These are phyloP conservation scores for Scalesia atractyloides DNA, from an alignment of 129 eudicot species.

Conservation along the genomic window DNA sequence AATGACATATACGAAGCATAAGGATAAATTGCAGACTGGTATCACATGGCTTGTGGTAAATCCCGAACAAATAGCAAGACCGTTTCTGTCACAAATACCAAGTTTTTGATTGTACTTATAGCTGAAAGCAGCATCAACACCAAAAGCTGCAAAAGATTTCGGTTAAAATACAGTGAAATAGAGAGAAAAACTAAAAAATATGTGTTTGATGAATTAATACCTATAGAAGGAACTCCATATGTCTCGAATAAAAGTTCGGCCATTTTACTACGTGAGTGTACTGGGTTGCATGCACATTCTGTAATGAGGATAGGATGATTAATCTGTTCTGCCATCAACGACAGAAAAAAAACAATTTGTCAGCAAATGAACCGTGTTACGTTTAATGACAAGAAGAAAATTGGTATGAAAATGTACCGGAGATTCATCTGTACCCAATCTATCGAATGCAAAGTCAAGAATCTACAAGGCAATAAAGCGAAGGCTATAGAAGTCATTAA, in stretches of 20 bases:
- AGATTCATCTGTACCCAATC: slow-evolving; percentile 82
- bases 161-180: background rate
- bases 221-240: slow-evolving; percentile 98
- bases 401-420: slow-evolving; percentile 53
- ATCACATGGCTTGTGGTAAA: slow-evolving; percentile 88
- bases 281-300: slow-evolving; percentile 95
- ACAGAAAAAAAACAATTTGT: slow-evolving; percentile 20
- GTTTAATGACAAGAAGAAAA: slow-evolving; percentile 1
- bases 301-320: slow-evolving; percentile 95
- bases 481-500: slow-evolving; percentile 8
- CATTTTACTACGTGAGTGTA: slow-evolving; percentile 94
- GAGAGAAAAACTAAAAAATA: slow-evolving; percentile 8
- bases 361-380: slow-evolving; percentile 17
- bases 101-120: slow-evolving; percentile 74
- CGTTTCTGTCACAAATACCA: slow-evolving; percentile 71
- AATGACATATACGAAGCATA: slow-evolving; percentile 14
- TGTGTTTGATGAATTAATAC: slow-evolving; percentile 38
- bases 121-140: slow-evolving; percentile 94
- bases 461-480: slow-evolving; percentile 50
- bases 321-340: slow-evolving; percentile 78
- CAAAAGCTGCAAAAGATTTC: slow-evolving; percentile 62
- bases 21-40: slow-evolving; percentile 58
- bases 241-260: slow-evolving; percentile 94
- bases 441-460: slow-evolving; percentile 95
- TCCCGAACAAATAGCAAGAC: slow-evolving; percentile 89